A percentile compares a stretch with the other conserved stretches of the same genome.
These are phyloP conservation scores for Fusarium irregulare DNA, from an alignment of 2,329 filamentous ascomycete species.

Conservation along the genomic window DNA sequence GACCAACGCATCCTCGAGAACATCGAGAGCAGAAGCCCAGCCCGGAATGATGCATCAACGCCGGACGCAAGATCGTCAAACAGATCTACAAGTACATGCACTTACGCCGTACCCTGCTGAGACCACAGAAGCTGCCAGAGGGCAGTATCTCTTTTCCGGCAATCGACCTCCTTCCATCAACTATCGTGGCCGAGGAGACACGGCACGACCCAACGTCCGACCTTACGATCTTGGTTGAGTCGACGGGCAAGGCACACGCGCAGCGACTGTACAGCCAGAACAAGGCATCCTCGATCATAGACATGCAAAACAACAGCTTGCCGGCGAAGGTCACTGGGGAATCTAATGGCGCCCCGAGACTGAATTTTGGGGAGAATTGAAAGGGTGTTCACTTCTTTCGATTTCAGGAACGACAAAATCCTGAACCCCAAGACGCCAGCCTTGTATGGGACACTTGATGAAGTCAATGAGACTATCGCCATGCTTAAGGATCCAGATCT, in stretches of 20 bases:
- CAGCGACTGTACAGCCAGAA: not conserved
- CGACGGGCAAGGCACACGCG: not conserved
- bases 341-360: not conserved
- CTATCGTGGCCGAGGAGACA: not conserved
- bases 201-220: not conserved
- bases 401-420: not conserved
- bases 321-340: not conserved
- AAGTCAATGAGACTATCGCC: not conserved
- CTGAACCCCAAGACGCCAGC: rapidly evolving
- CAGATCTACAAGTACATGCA: not conserved
- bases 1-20: not conserved
- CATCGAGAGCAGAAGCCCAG: no score
- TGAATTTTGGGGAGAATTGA: not conserved
- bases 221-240: not conserved
- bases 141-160: not conserved
- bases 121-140: not conserved
- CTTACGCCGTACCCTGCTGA: not conserved
- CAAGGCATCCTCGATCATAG: not conserved
- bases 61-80: not conserved
- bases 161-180: not conserved
- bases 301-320: not conserved
- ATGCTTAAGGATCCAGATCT: not conserved
- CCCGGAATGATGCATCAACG: not conserved
- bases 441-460: no score
- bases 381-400: not conserved